Base-by-base conservation (phyloP, 148 eudicot genomes). In the Persicaria maculosa region DNA sequence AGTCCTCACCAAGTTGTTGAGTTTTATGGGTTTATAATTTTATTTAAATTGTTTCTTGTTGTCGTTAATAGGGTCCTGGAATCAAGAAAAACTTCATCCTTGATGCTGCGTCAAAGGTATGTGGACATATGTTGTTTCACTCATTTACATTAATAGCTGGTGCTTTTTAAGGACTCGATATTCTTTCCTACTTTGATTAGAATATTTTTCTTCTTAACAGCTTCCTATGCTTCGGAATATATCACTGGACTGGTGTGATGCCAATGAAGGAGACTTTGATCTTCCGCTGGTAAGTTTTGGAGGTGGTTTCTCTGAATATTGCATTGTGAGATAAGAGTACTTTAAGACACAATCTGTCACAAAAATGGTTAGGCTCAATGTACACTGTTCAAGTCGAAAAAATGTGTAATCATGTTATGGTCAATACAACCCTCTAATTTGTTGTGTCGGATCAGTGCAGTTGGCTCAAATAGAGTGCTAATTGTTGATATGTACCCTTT, bases 171-270 rank as follows among this genome's bases (percentile, higher is more conserved):
- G 20, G 62, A 77, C n/a, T 14, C 40, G 7, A n/a, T 44, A 58
- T 45, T 64, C 59, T 12, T 11, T 70, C 22, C 17, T 3, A 57
- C 25, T 2, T 68, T 68, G 47, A 71, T 47, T 12, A 10, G 7
- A 71, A 46, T 59, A 70, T 50, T 47, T 48, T 46, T 22, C 19
- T 80, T 47, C 10, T 83, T 44, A 83, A 62, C 86, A 94, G 98
- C 54, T 91, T 84, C 97, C 93, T 44, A 87, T 91, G 97, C 95
- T 94, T 73, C 91, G 97, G 59, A 88, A 87, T 74, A 68, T 91
- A 47, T 91, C 98, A 74, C 76, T 94, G 62, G 98, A 94, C 74
- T 74, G 83, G 71, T 94, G 98, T 58, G 98, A 94, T 82, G 88
- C 97, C 36, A 80, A 62, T 79, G 93, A 91, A 54, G 86, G 85